Conservation (phyloP, 1,284 basidiomycete genomes). For the Rhodotorula sp. region DNA sequence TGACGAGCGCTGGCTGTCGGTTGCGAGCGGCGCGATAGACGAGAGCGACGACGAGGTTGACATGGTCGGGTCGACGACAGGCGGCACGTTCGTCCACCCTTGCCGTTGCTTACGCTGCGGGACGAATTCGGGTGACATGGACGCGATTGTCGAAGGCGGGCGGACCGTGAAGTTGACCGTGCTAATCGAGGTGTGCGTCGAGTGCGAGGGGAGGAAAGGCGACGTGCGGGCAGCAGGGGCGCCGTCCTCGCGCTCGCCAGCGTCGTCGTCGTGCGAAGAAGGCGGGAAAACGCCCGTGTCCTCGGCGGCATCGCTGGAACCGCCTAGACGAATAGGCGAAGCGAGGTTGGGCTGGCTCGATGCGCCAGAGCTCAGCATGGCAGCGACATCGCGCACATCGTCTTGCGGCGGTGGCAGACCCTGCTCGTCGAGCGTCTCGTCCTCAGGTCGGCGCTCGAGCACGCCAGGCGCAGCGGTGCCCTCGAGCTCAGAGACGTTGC, state of each 20-base stretch:
- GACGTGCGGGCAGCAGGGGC: conserved; percentile 1
- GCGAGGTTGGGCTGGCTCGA: conserved; percentile 29
- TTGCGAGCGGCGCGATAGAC: conserved; percentile 19
- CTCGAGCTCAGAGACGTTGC: conserved; percentile 16
- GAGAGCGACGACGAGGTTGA: conserved; percentile 27
- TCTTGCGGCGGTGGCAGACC: conserved; percentile 28
- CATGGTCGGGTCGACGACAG: conserved; percentile 26
- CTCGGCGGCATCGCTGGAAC: background rate
- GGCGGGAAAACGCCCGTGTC: conserved; percentile 9
- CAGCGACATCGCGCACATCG: conserved; percentile 40
- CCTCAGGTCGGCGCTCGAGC: conserved; percentile 18
- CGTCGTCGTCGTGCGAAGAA: background rate
- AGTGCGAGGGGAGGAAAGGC: conserved; percentile 23
- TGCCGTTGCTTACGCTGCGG: conserved; percentile 28
- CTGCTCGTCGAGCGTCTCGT: conserved; percentile 22
- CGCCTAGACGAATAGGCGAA: conserved; percentile 42
- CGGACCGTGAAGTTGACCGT: conserved; percentile 33
- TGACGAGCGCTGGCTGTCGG: conserved; percentile 25
- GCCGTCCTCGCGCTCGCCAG: background rate
- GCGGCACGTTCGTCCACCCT: conserved; percentile 27
- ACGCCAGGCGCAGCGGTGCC: conserved; percentile 29
- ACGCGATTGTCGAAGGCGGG: conserved; percentile 29
- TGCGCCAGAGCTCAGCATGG: conserved; percentile 25
- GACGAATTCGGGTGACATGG: conserved; percentile 29
- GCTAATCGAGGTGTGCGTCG: conserved; percentile 22